Evolutionary conservation across 768 basidiomycete species (phyloP).

Genomic region (Trichaptum fuscoviolaceum): DNA sequence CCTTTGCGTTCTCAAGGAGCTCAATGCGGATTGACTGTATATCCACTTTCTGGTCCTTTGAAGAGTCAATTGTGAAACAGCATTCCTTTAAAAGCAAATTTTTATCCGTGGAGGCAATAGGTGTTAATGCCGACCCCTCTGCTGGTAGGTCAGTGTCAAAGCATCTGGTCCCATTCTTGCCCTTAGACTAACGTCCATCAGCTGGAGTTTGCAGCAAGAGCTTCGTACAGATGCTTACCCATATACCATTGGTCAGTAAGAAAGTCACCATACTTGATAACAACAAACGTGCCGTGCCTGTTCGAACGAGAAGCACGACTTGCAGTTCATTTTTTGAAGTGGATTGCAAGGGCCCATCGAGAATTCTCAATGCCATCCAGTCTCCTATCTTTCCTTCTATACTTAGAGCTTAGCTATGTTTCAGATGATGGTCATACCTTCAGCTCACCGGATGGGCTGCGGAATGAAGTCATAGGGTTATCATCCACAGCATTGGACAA

Average conservation of each 20-base stretch:
- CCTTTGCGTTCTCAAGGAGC: conserved; percentile 22
- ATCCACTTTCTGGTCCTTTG: conserved; percentile 2
- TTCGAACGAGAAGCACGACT: conserved; percentile 33
- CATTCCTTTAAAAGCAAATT: conserved; percentile 18
- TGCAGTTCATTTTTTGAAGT: conserved; percentile 18
- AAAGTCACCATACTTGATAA: conserved; percentile 10
- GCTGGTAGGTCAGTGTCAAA: neutral
- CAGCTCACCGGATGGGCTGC: conserved; percentile 40
- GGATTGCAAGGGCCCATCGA: conserved; percentile 22
- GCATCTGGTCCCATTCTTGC: neutral
- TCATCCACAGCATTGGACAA: conserved; percentile 56
- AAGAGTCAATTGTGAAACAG: conserved; percentile 16
- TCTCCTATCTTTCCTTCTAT: conserved; percentile 29
- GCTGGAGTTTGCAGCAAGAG: too few species aligned
- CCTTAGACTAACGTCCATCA: conserved; percentile 6
- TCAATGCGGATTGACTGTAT: conserved; percentile 27
- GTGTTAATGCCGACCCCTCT: too few species aligned
- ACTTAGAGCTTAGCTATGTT: neutral
- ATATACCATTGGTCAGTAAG: conserved; percentile 11
- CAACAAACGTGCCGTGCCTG: conserved; percentile 28
- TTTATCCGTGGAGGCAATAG: neutral
- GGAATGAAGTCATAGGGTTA: conserved; percentile 42
- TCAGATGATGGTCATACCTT: neutral
- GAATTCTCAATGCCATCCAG: conserved; percentile 32
- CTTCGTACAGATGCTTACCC: conserved; percentile 22